A percentile compares a stretch with the other conserved stretches of the same genome.
These are phyloP conservation scores for Narthecium ossifragum DNA, from an alignment of 106 monocot genomes.

Conservation along the genomic window DNA sequence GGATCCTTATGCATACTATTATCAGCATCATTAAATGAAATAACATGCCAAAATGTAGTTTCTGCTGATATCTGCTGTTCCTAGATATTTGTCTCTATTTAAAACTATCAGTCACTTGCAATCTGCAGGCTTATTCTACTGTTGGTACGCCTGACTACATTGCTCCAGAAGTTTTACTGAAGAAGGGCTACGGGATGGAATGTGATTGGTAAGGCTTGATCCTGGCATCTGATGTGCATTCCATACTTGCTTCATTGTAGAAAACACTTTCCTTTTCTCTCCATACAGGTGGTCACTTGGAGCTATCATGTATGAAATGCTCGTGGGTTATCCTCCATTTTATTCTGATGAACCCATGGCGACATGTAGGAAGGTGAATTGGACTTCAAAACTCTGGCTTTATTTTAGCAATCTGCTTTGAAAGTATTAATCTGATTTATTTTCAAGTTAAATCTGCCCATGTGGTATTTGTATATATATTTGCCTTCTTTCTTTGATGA, in stretches of 20 bases:
- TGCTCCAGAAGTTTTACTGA: conserved; percentile 90
- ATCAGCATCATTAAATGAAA: too few relatives aligned
- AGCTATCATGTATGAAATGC: conserved; percentile 97
- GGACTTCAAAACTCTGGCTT: neutral
- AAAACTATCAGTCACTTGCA: neutral
- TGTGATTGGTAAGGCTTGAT: conserved; percentile 76
- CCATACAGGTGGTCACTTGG: conserved; percentile 88
- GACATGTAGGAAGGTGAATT: conserved; percentile 79
- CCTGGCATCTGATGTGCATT: neutral
- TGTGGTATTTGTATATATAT: too few relatives aligned
- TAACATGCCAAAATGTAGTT: neutral
- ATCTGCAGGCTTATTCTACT: conserved; percentile 80
- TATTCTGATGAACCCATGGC: conserved; percentile 98
- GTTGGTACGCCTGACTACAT: conserved; percentile 97
- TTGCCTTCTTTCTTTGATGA: too few relatives aligned
- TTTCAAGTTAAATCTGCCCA: too few relatives aligned
- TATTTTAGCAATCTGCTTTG: neutral
- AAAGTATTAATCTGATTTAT: too few relatives aligned
- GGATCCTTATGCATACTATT: neutral
- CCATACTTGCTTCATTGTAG: neutral
- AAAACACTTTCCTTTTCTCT: neutral
- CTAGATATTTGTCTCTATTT: neutral
- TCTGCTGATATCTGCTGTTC: neutral
- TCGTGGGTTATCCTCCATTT: conserved; percentile 97
- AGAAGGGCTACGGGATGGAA: conserved; percentile 96